phyloP scores from a whole-genome alignment of 1,284 basidiomycete genomes.

The Boletus nobilissimus region DNA sequence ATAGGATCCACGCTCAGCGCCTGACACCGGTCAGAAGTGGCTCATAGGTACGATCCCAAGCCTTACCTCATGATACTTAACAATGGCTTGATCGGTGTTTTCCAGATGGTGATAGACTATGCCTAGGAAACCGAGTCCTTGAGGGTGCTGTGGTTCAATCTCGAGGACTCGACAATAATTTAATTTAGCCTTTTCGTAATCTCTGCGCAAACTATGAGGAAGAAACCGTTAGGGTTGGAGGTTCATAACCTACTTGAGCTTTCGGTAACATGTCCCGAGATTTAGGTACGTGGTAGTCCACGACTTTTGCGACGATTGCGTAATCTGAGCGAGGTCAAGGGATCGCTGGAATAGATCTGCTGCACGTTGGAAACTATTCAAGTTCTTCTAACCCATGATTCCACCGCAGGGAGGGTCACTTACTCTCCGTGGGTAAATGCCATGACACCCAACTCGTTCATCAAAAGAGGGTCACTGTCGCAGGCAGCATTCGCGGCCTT shows the following conservation, averaged over 20 bases:
- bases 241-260: constrained; percentile 67
- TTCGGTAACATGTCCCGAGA: constrained; percentile 87
- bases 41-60: background rate
- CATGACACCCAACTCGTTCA: constrained; percentile 95
- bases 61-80: constrained; percentile 87
- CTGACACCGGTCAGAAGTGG: constrained; percentile 51
- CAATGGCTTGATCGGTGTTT: constrained; percentile 80
- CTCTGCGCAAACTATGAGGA: constrained; percentile 54
- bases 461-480: constrained; percentile 85
- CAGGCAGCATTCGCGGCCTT: constrained; percentile 84
- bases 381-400: constrained; percentile 21
- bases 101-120: constrained; percentile 83
- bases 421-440: constrained; percentile 88
- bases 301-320: constrained; percentile 83
- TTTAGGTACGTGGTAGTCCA: constrained; percentile 94
- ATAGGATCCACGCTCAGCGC: constrained; percentile 87
- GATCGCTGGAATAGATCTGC: constrained; percentile 77
- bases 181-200: constrained; percentile 72
- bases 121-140: constrained; percentile 85
- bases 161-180: constrained; percentile 82
- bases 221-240: background rate
- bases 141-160: constrained; percentile 81
- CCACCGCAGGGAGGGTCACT: constrained; percentile 46
- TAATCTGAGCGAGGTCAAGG: constrained; percentile 78
- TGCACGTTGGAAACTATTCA: constrained; percentile 69